phyloP scores from a whole-genome alignment of 768 basidiomycete species.

The Termitomyces sp. region DNA sequence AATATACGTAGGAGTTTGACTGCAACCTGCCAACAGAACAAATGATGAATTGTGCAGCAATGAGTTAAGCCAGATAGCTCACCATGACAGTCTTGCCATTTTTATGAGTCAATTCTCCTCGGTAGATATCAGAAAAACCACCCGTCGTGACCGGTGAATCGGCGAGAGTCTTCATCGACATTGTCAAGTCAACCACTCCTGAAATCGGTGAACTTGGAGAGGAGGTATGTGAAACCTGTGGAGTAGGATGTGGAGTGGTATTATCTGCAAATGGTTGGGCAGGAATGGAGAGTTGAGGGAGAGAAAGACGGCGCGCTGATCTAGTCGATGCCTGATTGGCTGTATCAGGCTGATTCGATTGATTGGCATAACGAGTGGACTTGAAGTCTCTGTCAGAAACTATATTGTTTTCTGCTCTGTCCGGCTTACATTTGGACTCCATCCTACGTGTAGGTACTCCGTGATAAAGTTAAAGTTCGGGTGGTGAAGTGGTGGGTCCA shows the following conservation, averaged over 20 bases:
- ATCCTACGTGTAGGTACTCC: too few relatives aligned
- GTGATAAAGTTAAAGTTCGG: too few relatives aligned
- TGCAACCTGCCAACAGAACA: slow-evolving; percentile 33
- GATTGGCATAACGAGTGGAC: too few relatives aligned
- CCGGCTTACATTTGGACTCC: too few relatives aligned
- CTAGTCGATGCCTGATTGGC: not conserved
- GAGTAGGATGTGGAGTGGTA: not conserved
- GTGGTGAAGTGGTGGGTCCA: too few relatives aligned
- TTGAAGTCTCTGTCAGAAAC: too few relatives aligned
- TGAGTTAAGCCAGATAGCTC: not conserved
- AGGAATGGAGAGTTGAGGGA: slow-evolving; percentile 1
- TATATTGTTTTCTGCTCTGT: too few relatives aligned
- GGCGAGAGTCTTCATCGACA: slow-evolving; percentile 20
- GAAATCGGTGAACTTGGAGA: slow-evolving; percentile 26
- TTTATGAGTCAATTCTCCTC: slow-evolving; percentile 30
- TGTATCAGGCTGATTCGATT: not conserved
- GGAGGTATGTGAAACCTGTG: slow-evolving; percentile 17
- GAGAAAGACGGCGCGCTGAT: not conserved
- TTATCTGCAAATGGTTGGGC: not conserved
- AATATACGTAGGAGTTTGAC: slow-evolving; percentile 42
- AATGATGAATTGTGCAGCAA: not conserved
- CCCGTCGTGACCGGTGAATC: slow-evolving; percentile 38
- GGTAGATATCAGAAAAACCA: slow-evolving; percentile 46
- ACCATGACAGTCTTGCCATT: slow-evolving; percentile 10
- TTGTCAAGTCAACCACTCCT: slow-evolving; percentile 31